These are phyloP conservation scores for Miamiensis avidus DNA, from an alignment of 169 alveolate genomes.

Conservation along the genomic window DNA sequence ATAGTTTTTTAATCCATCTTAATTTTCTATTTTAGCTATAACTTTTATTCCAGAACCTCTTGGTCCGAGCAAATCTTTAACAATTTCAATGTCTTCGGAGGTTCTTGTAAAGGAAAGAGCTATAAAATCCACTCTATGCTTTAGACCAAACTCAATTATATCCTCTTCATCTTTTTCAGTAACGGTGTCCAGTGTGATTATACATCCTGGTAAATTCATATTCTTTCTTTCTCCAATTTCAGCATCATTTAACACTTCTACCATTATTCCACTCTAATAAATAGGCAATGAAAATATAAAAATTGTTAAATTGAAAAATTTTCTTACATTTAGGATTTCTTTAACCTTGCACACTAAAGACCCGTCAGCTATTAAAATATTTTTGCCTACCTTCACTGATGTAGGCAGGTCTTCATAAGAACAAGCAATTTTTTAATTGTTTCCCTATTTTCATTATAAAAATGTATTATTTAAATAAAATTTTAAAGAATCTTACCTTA, in stretches of 20 bases:
- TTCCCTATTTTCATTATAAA: conserved; percentile 74
- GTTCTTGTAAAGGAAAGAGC: conserved; percentile 86
- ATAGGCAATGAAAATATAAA: background rate
- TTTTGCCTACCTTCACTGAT: conserved; percentile 93
- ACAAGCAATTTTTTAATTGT: conserved; percentile 91
- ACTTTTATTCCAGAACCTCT: conserved; percentile 93
- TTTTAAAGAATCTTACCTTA: too few relatives aligned
- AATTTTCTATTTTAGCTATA: conserved; percentile 96
- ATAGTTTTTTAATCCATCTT: conserved; percentile 94
- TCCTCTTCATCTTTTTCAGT: conserved; percentile 97
- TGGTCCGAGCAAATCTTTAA: conserved; percentile 85
- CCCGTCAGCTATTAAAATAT: conserved; percentile 96
- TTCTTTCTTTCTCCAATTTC: conserved; percentile 94
- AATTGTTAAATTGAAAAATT: background rate
- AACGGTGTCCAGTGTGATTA: conserved; percentile 94
- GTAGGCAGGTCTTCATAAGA: conserved; percentile 91
- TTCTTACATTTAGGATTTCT: conserved; percentile 77
- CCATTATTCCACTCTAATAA: conserved; percentile 57
- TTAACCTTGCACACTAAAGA: conserved; percentile 89
- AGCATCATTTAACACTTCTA: conserved; percentile 91
- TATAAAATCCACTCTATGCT: conserved; percentile 93
- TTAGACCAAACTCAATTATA: conserved; percentile 94
- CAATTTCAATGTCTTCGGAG: conserved; percentile 79
- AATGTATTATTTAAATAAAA: too few relatives aligned
- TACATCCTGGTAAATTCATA: conserved; percentile 98